These are phyloP conservation scores for Amanita inopinata DNA, from an alignment of 768 basidiomycete species.

Conservation along the genomic window DNA sequence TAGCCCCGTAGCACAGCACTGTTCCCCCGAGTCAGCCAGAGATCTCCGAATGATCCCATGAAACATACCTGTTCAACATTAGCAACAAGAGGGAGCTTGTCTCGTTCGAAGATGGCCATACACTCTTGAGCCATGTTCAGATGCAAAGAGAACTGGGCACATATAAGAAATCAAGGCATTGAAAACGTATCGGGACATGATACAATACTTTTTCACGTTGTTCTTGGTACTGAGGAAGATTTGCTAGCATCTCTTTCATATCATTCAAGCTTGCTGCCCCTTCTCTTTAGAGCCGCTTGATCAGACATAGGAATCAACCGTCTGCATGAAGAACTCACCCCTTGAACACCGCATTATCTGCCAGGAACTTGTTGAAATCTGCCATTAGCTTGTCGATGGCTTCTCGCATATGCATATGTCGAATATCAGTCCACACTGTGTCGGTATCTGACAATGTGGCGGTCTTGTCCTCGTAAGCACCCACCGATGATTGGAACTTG, in stretches of 20 bases:
- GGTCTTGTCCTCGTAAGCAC: constrained; percentile 80
- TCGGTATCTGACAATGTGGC: constrained; percentile 83
- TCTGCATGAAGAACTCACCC: constrained; percentile 38
- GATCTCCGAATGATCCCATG: constrained; percentile 11
- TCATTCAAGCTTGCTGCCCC: constrained; percentile 86
- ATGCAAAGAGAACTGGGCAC: constrained; percentile 84
- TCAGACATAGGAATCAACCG: constrained; percentile 1
- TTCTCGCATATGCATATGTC: constrained; percentile 98
- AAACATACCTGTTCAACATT: constrained; percentile 76
- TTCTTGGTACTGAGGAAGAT: constrained; percentile 88
- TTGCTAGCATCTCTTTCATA: constrained; percentile 99
- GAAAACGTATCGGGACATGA: not conserved
- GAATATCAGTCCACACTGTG: constrained; percentile 82
- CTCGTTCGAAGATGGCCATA: constrained; percentile 86
- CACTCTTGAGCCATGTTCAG: constrained; percentile 97
- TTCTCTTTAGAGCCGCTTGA: constrained; percentile 33
- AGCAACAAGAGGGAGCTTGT: constrained; percentile 74
- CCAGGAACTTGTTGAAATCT: constrained; percentile 90
- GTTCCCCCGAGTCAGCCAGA: not conserved
- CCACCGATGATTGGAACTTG: constrained; percentile 85
- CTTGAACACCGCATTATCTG: constrained; percentile 91
- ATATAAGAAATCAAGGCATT: not conserved
- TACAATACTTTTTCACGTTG: constrained; percentile 77
- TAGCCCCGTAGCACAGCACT: constrained; percentile 92
- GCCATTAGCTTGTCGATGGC: constrained; percentile 95